phyloP scores from a whole-genome alignment of 495 filamentous ascomycete genomes.

The Lindgomyces ingoldianus region DNA sequence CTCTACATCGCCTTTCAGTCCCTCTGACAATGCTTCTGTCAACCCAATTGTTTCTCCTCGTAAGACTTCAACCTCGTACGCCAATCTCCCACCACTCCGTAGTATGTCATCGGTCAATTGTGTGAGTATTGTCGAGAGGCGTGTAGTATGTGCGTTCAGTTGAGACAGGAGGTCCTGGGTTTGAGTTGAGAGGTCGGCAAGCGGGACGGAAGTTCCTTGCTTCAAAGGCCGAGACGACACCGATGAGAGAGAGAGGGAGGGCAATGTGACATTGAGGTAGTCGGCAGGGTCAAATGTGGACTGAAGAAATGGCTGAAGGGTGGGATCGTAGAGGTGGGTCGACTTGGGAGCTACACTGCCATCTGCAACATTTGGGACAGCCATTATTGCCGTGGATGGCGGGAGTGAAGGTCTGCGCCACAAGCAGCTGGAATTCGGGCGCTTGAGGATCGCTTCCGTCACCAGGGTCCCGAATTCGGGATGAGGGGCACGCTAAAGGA shows the following conservation, averaged over 20 bases:
- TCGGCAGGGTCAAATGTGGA: constrained; percentile 76
- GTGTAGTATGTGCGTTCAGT: constrained; percentile 81
- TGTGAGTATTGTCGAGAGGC: constrained; percentile 79
- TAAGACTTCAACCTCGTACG: constrained; percentile 92
- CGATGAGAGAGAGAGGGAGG: constrained; percentile 57
- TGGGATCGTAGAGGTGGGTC: constrained; percentile 60
- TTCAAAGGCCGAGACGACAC: constrained; percentile 39
- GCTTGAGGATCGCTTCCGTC: background rate
- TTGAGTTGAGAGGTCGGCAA: constrained; percentile 76
- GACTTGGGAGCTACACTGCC: constrained; percentile 27
- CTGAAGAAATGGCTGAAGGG: constrained; percentile 66
- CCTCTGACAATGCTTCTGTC: constrained; percentile 73
- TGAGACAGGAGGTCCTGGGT: constrained; percentile 83
- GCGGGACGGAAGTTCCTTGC: constrained; percentile 55
- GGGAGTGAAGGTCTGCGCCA: background rate
- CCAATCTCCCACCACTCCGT: constrained; percentile 77
- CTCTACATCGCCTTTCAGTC: constrained; percentile 65
- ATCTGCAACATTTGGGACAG: constrained; percentile 17
- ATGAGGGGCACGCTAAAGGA: background rate
- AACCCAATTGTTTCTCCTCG: constrained; percentile 80
- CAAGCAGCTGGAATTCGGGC: background rate
- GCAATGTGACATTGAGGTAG: constrained; percentile 77
- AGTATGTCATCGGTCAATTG: constrained; percentile 93
- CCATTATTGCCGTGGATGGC: constrained; percentile 15
- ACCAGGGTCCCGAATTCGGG: too few species aligned